Evolutionary conservation across 2,329 filamentous ascomycete species (phyloP), one percentile per base, ranked within the genome.

Genomic region (Macrophomina pseudophaseolina): DNA sequence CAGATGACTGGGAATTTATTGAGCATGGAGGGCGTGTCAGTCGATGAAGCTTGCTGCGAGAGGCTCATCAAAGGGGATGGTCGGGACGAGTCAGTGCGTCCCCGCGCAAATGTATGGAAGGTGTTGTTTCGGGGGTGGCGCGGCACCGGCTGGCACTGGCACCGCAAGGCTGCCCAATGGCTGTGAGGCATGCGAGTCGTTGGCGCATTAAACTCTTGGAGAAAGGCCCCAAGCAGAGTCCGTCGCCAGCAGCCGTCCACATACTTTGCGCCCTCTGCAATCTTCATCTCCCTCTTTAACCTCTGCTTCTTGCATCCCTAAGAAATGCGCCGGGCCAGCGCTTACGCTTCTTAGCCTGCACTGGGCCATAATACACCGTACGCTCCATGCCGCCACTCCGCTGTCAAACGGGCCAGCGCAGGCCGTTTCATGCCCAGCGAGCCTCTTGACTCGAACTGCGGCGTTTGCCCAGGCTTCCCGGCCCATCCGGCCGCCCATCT

Each of bases 61-160:
- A 60, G 28, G 42, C 56, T 60, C 56, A 48, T 60, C 56, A 60
- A 48, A 33, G 42, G 40, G 56, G 56, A 60, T 23, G 56, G 23
- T 23, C 56, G 42, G 35, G 56, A 14, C 32, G 56, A 60, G 56
- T 60, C 56, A 60, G 56, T 48, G 28, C 42, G 30, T 48, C 56
- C 30, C 56, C 56, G 56, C 40, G 35, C 35, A 12, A 38, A 38
- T 7, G 35, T 38, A 12, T 38, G 32, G 56, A 48, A 59, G 42
- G 56, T 44, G 42, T 33, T 48, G 40, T 44, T 32, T 60, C 18
- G 42, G 56, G 56, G 56, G 42, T 48, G 40, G 56, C 56, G 42
- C 18, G 56, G 51, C 40, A 60, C 33, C 11, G 40, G 42, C 30
- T 32, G 30, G 30, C 56, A 23, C 28, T 40, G 30, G 16, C 56